Base-by-base conservation (phyloP, 768 basidiomycete genomes). In the Pisolithus orientalis region DNA sequence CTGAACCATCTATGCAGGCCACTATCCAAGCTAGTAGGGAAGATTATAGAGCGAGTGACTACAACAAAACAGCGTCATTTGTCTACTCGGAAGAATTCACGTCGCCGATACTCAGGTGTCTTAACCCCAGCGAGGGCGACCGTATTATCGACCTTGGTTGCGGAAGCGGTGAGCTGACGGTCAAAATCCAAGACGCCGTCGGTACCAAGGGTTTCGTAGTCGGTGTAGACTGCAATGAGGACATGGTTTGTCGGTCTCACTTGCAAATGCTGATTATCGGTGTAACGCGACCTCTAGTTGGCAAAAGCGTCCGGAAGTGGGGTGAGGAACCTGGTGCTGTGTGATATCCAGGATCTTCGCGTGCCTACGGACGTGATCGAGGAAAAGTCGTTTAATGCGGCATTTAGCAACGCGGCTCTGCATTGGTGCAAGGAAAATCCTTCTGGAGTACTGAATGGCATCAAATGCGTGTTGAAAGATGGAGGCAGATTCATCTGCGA, bases 391-490 rank as follows among this genome's bases (percentile, higher is more conserved):
- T 89, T 83, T 56, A 86, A 91, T 61, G 83, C 80, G 0, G 84
- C 86, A 2, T 94, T 94, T 71, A 85, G 83, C 49, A 90, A 86
- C 55, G 88, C 92, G 0, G 75, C 79, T 4, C 62, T 94, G 55
- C 91, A 94, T 60, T 94, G 90, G 91, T 93, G 90, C 68, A 92
- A 89, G 65, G 70, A 71, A 5, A 74, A 85, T 58, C 92, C 91
- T 1, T 64, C 60, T 2, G 82, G 79, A 1, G 90, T 91, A 8
- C 63, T 91, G 9, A 66, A 74, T 13, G 76, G 81, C 46, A 76
- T 79, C n/a, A 79, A 78, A 60, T 73, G 70, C 43, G 67, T 85
- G 9, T 70, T 93, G 50, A 89, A 81, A 58, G 76, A 74, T 1
- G 85, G 86, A 0, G 90, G 90, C 2, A 72, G 84, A 21, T 79